These are phyloP conservation scores for Amanita exitialis DNA, from an alignment of 768 basidiomycete genomes.

Conservation along the genomic window DNA sequence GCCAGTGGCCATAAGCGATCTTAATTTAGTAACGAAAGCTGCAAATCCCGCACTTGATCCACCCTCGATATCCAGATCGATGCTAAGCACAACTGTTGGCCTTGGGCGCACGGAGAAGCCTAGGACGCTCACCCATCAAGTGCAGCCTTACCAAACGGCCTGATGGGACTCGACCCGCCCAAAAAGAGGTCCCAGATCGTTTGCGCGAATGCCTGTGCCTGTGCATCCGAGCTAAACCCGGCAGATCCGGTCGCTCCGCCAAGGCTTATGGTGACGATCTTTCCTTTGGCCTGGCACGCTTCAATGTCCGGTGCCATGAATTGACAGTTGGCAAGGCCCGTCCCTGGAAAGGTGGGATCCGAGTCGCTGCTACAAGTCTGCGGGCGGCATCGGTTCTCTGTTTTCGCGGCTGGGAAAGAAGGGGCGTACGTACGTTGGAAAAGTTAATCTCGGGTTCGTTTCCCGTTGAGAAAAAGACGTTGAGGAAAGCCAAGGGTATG, in stretches of 20 bases:
- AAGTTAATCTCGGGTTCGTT: slow-evolving; percentile 50
- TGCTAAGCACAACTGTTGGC: slow-evolving; percentile 13
- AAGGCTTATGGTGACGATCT: slow-evolving; percentile 36
- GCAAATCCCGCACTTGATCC: slow-evolving; percentile 35
- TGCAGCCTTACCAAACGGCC: slow-evolving; percentile 56
- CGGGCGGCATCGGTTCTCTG: slow-evolving; percentile 6
- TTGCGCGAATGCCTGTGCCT: slow-evolving; percentile 42
- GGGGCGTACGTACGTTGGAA: slow-evolving; percentile 29
- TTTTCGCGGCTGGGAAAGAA: not conserved
- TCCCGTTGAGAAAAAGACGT: slow-evolving; percentile 49
- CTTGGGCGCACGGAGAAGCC: too few relatives aligned
- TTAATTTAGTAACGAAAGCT: slow-evolving; percentile 37
- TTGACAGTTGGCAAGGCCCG: slow-evolving; percentile 45
- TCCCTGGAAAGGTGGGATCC: slow-evolving; percentile 39
- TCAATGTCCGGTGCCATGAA: slow-evolving; percentile 47
- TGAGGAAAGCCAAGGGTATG: slow-evolving; percentile 53
- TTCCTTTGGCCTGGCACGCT: slow-evolving; percentile 47
- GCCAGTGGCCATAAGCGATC: slow-evolving; percentile 31
- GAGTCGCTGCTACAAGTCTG: slow-evolving; percentile 39
- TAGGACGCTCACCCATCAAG: slow-evolving; percentile 41
- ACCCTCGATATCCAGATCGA: slow-evolving; percentile 60
- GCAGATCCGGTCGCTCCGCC: slow-evolving; percentile 46
- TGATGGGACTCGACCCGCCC: slow-evolving; percentile 43
- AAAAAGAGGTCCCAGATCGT: slow-evolving; percentile 63
- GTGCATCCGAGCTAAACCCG: slow-evolving; percentile 38